phyloP scores from a whole-genome alignment of 2,329 filamentous ascomycete genomes.

The Aureobasidium subglaciale region DNA sequence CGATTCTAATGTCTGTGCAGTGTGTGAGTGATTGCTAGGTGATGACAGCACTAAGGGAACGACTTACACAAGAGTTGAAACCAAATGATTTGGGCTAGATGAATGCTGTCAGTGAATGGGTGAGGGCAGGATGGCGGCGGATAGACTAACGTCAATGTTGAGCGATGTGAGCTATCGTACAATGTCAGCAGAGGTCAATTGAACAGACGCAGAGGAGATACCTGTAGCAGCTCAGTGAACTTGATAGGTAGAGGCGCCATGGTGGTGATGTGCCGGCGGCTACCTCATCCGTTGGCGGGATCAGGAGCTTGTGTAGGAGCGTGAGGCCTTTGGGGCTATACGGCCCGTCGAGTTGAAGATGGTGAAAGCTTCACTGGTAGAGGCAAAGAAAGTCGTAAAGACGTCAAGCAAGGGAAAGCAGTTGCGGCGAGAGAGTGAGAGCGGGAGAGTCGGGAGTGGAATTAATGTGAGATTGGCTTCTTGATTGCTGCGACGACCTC shows the following conservation, averaged over 20 bases:
- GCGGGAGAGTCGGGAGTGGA: neutral
- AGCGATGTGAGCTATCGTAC: slow-evolving; percentile 36
- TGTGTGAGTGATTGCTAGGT: slow-evolving; percentile 16
- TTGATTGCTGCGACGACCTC: neutral
- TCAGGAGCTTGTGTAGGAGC: slow-evolving; percentile 10
- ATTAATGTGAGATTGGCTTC: slow-evolving; percentile 2
- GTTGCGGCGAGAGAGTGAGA: neutral
- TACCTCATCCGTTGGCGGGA: slow-evolving; percentile 19
- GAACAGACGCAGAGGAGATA: slow-evolving; percentile 30
- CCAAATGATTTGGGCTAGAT: slow-evolving; percentile 62
- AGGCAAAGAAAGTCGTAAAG: slow-evolving; percentile 28
- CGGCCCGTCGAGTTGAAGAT: neutral
- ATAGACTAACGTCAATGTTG: slow-evolving; percentile 41
- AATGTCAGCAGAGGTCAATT: slow-evolving; percentile 29
- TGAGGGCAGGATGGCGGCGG: neutral
- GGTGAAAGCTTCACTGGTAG: slow-evolving; percentile 6
- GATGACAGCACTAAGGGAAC: slow-evolving; percentile 18
- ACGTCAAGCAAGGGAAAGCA: slow-evolving; percentile 19
- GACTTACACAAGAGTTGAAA: slow-evolving; percentile 77
- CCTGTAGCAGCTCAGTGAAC: slow-evolving; percentile 85
- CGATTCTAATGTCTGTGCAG: slow-evolving; percentile 82
- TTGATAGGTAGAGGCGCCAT: slow-evolving; percentile 77
- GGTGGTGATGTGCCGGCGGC: slow-evolving; percentile 23
- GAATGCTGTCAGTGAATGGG: slow-evolving; percentile 12
- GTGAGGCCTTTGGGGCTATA: slow-evolving; percentile 10